Base-by-base conservation (phyloP, 345 rosid genomes). In the Diplotaxis tenuifolia region DNA sequence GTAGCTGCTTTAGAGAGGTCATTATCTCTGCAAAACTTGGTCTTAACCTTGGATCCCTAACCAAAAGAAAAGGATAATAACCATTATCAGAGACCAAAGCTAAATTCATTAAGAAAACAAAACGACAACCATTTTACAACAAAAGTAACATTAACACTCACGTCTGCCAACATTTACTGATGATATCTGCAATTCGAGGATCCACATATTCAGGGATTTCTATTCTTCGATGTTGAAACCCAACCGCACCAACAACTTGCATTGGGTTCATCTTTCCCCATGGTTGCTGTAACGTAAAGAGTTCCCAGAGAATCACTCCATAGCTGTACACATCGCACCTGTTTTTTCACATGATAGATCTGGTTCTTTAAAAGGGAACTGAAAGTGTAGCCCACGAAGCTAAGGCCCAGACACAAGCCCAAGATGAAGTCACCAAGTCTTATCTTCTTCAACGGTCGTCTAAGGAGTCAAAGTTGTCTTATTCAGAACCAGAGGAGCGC, bases 221-320 rank as follows among this genome's bases (percentile, higher is more conserved):
- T 0, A 94, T 92, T 21, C 93, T 84, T 4, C 98, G 90, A 74
- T 94, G 98, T 75, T 94, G 98, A 79, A 89, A 94, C 49, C 97
- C 98, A 47, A 94, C 98, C 0, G 98, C 98, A 16, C 98, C 97
- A 31, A 94, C 98, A 16, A 94, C 98, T 80, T 94, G 97, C 97
- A 94, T 94, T 9, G 98, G 91, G 72, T 94, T 94, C 98, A 94
- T 91, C 80, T 96, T 96, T 6, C 93, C 89, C 98, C 98, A 94
- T 49, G 98, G 98, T 61, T 91, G 97, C 68, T 78, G 88, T 68
- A 94, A 29, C 0, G 97, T 94, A 62, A 71, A 84, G 18, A 94
- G 85, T 83, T 94, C 98, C 98, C 97, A 94, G 16, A 91, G 79
- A 58, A 94, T 94, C 62, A 94, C 97, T 65, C 98, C 98, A 56